Evolutionary conservation across 2,329 filamentous ascomycete species (phyloP).

Genomic region (Penicillium sp.): DNA sequence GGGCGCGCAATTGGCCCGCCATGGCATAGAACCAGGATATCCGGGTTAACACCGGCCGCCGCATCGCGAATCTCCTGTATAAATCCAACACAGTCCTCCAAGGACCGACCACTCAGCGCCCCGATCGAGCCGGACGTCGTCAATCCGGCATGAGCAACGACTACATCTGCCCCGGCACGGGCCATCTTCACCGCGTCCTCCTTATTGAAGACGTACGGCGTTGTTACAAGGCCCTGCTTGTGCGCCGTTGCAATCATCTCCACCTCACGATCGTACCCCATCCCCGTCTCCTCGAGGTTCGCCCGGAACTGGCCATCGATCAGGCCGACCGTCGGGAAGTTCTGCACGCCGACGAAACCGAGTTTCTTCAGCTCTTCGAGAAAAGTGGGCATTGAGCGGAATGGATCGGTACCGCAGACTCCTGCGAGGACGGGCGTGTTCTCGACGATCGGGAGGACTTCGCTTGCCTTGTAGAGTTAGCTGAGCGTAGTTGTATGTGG

Average conservation of each 20-base stretch:
- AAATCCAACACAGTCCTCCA: conserved; percentile 63
- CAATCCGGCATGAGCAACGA: conserved; percentile 68
- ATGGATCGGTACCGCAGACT: conserved; percentile 69
- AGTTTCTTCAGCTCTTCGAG: conserved; percentile 59
- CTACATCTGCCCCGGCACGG: conserved; percentile 62
- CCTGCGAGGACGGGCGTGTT: conserved; percentile 67
- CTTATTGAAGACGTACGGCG: conserved; percentile 67
- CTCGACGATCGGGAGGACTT: conserved; percentile 64
- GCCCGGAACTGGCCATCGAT: conserved; percentile 67
- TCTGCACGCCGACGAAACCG: conserved; percentile 69
- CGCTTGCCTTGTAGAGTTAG: conserved; percentile 49
- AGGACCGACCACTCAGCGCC: conserved; percentile 57
- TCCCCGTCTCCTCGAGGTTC: conserved; percentile 69
- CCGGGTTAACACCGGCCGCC: conserved; percentile 53
- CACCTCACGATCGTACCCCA: conserved; percentile 67
- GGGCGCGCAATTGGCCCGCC: conserved; percentile 66
- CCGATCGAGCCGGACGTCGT: conserved; percentile 66
- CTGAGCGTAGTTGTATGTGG: not conserved
- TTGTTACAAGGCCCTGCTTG: conserved; percentile 61
- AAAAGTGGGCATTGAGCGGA: conserved; percentile 61
- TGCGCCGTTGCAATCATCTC: conserved; percentile 63
- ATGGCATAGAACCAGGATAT: conserved; percentile 68
- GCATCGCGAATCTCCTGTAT: conserved; percentile 65
- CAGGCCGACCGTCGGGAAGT: conserved; percentile 70
- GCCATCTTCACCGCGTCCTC: conserved; percentile 64